Conservation (phyloP, 768 basidiomycete genomes). For the Suillus spraguei region DNA sequence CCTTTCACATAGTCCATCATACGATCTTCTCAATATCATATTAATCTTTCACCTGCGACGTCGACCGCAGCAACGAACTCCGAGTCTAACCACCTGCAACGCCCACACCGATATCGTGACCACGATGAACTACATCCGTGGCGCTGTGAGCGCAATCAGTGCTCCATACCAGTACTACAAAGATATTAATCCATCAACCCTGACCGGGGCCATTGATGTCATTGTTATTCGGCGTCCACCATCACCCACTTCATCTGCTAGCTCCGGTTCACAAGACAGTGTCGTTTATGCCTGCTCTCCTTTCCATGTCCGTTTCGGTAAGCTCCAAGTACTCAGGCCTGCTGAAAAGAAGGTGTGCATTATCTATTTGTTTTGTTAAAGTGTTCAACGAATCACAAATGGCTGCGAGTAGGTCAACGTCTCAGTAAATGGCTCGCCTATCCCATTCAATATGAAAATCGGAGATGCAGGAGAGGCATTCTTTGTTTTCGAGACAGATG, state of each 20-base stretch:
- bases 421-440: conserved; percentile 79
- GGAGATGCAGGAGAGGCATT: conserved; percentile 99
- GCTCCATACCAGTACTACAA: conserved; percentile 91
- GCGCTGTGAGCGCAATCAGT: conserved; percentile 82
- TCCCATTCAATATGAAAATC: conserved; percentile 98
- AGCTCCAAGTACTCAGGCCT: conserved; percentile 93
- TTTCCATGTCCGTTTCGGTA: conserved; percentile 97
- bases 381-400: background rate
- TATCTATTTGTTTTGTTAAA: conserved; percentile 7
- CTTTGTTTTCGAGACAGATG: conserved; percentile 97
- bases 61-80: background rate
- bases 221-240: conserved; percentile 82
- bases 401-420: conserved; percentile 72
- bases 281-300: conserved; percentile 83
- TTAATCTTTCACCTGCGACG: background rate
- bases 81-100: background rate
- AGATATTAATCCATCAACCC: conserved; percentile 93
- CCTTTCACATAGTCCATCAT: background rate
- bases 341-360: conserved; percentile 84
- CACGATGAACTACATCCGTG: conserved; percentile 85
- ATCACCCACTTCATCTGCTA: background rate
- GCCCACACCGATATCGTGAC: background rate
- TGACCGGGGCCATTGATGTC: conserved; percentile 98
- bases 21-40: background rate
- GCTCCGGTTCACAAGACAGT: conserved; percentile 47